phyloP scores from a whole-genome alignment of 2,329 filamentous ascomycete genomes.

The Sporothrix humicola region DNA sequence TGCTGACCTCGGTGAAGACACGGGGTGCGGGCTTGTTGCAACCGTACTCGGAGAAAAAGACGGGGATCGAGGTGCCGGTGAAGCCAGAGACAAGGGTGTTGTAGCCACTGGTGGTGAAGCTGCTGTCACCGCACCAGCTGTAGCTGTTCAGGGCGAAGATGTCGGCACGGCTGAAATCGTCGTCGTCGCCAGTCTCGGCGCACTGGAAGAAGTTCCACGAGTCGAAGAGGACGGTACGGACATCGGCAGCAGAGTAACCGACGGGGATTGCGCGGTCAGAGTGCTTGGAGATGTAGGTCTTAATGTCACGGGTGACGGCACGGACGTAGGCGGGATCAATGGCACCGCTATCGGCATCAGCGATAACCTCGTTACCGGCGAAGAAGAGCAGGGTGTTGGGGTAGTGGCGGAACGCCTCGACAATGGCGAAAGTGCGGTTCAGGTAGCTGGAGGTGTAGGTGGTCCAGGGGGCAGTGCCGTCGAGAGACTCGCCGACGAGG shows the following conservation, averaged over 20 bases:
- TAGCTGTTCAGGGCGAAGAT: conserved; percentile 81
- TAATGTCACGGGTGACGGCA: conserved; percentile 78
- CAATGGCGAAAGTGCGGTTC: conserved; percentile 69
- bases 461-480: conserved; percentile 59
- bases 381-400: conserved; percentile 75
- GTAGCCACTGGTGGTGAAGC: conserved; percentile 61
- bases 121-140: conserved; percentile 66
- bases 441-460: conserved; percentile 65
- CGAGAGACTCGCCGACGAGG: conserved; percentile 62
- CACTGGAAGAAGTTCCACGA: conserved; percentile 79
- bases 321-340: conserved; percentile 72
- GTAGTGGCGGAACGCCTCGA: conserved; percentile 70
- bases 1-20: conserved; percentile 74
- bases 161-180: conserved; percentile 69
- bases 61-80: conserved; percentile 67
- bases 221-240: conserved; percentile 73
- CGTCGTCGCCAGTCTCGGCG: conserved; percentile 57
- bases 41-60: conserved; percentile 84
- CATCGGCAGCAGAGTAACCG: conserved; percentile 81
- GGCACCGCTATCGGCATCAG: conserved; percentile 64
- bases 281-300: conserved; percentile 78
- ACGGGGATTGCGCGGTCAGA: conserved; percentile 72
- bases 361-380: conserved; percentile 80
- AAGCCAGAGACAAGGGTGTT: conserved; percentile 67
- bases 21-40: conserved; percentile 76